Percentiles rank a stretch among this genome's conserved stretches.
Conservation (phyloP, 225 moss, liverwort and hornwort genomes). For the Thuidium tamariscinum region DNA sequence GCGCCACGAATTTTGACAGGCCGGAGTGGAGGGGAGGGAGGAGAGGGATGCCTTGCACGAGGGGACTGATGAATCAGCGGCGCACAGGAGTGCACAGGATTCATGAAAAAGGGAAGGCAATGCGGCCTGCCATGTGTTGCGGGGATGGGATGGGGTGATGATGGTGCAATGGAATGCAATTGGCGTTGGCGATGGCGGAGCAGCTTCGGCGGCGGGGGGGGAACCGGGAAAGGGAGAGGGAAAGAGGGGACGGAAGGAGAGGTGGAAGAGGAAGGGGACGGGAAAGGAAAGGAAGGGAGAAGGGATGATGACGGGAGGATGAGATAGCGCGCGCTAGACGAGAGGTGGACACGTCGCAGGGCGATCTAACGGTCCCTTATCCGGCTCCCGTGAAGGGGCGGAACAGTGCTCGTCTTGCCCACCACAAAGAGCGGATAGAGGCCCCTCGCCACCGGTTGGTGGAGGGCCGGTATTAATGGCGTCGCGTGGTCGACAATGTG, state of each 20-base stretch:
- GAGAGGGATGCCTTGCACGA: not conserved
- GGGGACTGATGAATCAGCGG: constrained; percentile 3
- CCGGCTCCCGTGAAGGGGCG: not conserved
- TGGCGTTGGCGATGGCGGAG: not conserved
- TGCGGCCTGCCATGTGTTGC: constrained; percentile 19
- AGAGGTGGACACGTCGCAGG: constrained; percentile 17
- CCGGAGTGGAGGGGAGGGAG: not conserved
- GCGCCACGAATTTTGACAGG: not conserved
- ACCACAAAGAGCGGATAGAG: constrained; percentile 48
- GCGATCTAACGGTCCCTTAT: constrained; percentile 29
- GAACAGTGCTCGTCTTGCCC: not conserved
- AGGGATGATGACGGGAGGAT: not conserved
- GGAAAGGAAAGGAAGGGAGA: not conserved
- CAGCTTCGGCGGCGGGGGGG: not conserved
- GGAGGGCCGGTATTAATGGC: constrained; percentile 1
- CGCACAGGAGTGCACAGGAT: not conserved
- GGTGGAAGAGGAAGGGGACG: not conserved
- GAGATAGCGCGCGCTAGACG: constrained; percentile 1
- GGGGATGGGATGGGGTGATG: not conserved
- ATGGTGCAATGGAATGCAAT: not conserved
- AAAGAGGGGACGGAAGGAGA: too few relatives aligned
- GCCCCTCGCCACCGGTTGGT: constrained; percentile 17
- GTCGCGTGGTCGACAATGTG: not conserved
- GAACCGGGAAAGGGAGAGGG: not conserved
- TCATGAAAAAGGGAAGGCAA: not conserved